Conservation (phyloP, 768 basidiomycete species). For the Hypholoma fasciculare region DNA sequence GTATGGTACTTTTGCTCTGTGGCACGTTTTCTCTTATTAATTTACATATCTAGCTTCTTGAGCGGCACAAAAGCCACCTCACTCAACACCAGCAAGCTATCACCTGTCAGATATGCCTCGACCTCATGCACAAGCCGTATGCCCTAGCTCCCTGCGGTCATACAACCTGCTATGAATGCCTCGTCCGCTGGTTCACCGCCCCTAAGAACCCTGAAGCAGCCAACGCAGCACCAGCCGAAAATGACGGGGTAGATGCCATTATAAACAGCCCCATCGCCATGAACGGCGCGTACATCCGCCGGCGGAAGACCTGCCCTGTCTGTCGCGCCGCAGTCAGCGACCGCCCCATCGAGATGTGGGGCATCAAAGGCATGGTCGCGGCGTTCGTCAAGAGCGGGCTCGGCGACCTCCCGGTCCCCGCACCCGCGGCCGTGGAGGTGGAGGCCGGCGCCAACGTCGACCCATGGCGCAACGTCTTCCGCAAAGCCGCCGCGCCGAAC, state of each 20-base stretch:
- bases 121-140: constrained; percentile 71
- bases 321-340: constrained; percentile 62
- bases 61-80: constrained; percentile 54
- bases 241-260: constrained; percentile 16
- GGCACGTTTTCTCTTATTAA: neutral
- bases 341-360: constrained; percentile 71
- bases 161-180: constrained; percentile 67
- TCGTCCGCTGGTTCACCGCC: constrained; percentile 74
- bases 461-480: constrained; percentile 71
- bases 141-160: constrained; percentile 79
- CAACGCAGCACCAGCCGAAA: constrained; percentile 32
- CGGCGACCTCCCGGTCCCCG: constrained; percentile 29
- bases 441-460: constrained; percentile 35
- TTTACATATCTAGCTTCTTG: constrained; percentile 39
- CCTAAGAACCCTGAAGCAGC: constrained; percentile 26
- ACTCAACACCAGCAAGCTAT: constrained; percentile 58
- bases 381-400: constrained; percentile 55
- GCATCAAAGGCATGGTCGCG: constrained; percentile 65
- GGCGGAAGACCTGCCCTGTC: constrained; percentile 71
- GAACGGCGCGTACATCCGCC: constrained; percentile 45
- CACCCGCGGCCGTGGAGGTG: constrained; percentile 25
- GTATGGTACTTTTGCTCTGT: constrained; percentile 27
- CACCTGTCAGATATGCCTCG: constrained; percentile 80
- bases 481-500: constrained; percentile 14
- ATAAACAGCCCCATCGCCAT: constrained; percentile 41